Percentiles rank a stretch among this genome's conserved stretches.
Conservation (phyloP, 495 filamentous ascomycete species). For the Xanthoparmelia taractica region DNA sequence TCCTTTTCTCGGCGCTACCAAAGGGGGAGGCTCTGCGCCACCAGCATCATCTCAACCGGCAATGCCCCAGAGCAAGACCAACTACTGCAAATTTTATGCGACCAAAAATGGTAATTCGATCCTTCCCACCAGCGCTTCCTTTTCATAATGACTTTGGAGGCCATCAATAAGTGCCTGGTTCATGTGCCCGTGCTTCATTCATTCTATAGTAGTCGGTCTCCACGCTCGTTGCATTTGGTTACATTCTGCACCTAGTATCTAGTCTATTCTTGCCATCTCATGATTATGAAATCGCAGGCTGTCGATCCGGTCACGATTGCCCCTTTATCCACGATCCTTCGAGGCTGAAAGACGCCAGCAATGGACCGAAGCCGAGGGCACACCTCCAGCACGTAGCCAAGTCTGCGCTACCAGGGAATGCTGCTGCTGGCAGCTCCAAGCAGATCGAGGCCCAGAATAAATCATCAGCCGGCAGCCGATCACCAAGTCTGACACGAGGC, state of each 20-base stretch:
- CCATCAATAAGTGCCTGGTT: neutral
- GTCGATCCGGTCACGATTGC: slow-evolving; percentile 36
- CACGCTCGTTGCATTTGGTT: neutral
- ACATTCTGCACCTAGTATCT: slow-evolving; percentile 9
- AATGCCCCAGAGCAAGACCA: slow-evolving; percentile 13
- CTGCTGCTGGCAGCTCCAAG: slow-evolving; percentile 15
- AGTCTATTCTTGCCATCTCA: slow-evolving; percentile 7
- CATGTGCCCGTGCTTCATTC: neutral
- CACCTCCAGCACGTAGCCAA: neutral
- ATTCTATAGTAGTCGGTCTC: neutral
- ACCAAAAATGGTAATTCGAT: slow-evolving; percentile 17
- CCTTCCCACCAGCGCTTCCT: neutral
- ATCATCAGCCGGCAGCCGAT: neutral
- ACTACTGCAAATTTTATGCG: slow-evolving; percentile 18
- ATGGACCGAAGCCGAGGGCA: slow-evolving; percentile 15
- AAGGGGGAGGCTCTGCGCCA: slow-evolving; percentile 5
- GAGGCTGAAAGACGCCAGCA: slow-evolving; percentile 11
- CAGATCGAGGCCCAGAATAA: neutral
- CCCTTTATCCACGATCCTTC: slow-evolving; percentile 37
- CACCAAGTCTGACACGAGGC: slow-evolving; percentile 17
- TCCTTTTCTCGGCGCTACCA: neutral
- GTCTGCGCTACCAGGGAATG: slow-evolving; percentile 11
- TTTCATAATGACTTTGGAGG: neutral
- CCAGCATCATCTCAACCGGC: neutral
- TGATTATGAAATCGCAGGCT: slow-evolving; percentile 28